Evolutionary conservation across 2,329 filamentous ascomycete genomes (phyloP).

Genomic region (Penicillium sp.): DNA sequence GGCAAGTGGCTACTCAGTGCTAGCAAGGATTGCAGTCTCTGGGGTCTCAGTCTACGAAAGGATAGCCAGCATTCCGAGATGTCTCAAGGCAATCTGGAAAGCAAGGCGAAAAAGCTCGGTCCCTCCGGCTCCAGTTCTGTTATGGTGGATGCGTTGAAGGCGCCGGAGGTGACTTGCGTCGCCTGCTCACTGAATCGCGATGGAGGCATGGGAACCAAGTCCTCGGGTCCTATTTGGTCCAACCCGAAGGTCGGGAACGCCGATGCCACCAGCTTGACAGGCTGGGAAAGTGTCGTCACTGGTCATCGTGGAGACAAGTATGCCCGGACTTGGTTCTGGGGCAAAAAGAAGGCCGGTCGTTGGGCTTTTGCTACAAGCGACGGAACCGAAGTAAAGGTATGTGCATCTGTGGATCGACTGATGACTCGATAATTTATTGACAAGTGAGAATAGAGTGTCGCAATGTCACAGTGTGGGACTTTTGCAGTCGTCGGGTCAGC

Average conservation of each 20-base stretch:
- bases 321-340: slow-evolving; percentile 98
- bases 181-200: slow-evolving; percentile 92
- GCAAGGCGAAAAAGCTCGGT: slow-evolving; percentile 77
- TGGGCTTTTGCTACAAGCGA: slow-evolving; percentile 93
- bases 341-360: slow-evolving; percentile 85
- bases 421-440: slow-evolving; percentile 6
- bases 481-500: slow-evolving; percentile 90
- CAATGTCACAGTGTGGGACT: slow-evolving; percentile 88
- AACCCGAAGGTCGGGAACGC: slow-evolving; percentile 70
- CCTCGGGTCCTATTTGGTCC: slow-evolving; percentile 81
- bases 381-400: slow-evolving; percentile 69
- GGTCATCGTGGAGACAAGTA: slow-evolving; percentile 83
- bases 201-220: slow-evolving; percentile 85
- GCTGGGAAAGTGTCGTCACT: slow-evolving; percentile 96
- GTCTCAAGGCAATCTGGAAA: slow-evolving; percentile 85
- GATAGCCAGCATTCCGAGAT: slow-evolving; percentile 94
- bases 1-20: slow-evolving; percentile 95
- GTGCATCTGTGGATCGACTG: slow-evolving; percentile 11
- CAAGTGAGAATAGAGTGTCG: slow-evolving; percentile 67
- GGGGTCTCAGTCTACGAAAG: slow-evolving; percentile 93
- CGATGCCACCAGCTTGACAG: slow-evolving; percentile 77
- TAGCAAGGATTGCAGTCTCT: slow-evolving; percentile 86
- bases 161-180: slow-evolving; percentile 88
- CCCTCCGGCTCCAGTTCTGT: slow-evolving; percentile 17
- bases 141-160: slow-evolving; percentile 65